Base-by-base conservation (phyloP, 2,329 filamentous ascomycete species). In the Bimuria novae-zelandiae region DNA sequence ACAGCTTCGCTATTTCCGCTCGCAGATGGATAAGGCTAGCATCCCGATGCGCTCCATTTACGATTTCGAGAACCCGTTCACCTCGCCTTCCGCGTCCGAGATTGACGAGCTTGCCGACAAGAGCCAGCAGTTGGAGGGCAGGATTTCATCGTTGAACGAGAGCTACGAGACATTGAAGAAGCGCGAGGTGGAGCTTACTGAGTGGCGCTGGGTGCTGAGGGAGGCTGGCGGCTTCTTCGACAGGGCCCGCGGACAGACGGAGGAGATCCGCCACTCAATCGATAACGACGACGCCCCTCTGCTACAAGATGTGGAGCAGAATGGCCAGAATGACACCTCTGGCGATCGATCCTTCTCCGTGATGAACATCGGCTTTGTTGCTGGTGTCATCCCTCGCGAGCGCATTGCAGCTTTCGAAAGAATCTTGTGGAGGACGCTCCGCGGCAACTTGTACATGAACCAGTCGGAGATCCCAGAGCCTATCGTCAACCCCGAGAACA, bases 391-490 rank as follows among this genome's bases (percentile, higher is more conserved):
- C 65, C 85, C 90, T 32, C 86, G 94, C 49, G 93, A 97, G 70
- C 87, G 93, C 45, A 93, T 99, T 55, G 92, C 88, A 12, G 90
- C 93, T 22, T 99, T 99, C 71, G 95, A 99, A 79, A 89, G 94
- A 54, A 99, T 99, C 64, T 82, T 99, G 46, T 99, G 94, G 94
- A 87, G 94, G 68, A 97, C 95, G 0, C 85, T 99, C 36, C 91
- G 94, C 74, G 94, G 94, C 68, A 99, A 99, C 76, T 80, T 99
- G 59, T 99, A 97, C 82, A 99, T 99, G 94, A 99, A 99, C 78
- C 95, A 99, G 80, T 93, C 93, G 35, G 94, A 99, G 81, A 99
- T 99, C 57, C 88, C 92, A 7, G 93, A 99, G 74, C 86, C 90
- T 32, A 88, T 99, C 64, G 82, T 96, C 72, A 90, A 99, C 74